Evolutionary conservation across 768 basidiomycete genomes (phyloP).

Genomic region (Artomyces pyxidatus): DNA sequence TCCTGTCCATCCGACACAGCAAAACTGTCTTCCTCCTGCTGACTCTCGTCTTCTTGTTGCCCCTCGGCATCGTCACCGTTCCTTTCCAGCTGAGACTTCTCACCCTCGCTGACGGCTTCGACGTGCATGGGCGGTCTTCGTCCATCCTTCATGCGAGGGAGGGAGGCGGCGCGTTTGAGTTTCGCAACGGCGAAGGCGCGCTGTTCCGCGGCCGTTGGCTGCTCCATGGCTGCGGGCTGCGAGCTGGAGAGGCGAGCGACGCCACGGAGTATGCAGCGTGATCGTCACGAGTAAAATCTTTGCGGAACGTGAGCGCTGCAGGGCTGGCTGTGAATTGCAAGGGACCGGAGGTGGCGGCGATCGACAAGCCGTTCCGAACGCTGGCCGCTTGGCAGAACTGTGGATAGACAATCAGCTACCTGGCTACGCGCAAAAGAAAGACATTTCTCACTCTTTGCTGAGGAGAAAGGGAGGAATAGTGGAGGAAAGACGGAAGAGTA

Average conservation of each 20-base stretch:
- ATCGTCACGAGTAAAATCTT: background rate
- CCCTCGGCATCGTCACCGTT: conserved; percentile 16
- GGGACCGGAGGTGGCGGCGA: background rate
- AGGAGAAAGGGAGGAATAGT: no score
- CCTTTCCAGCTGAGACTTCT: conserved; percentile 37
- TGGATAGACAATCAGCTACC: no score
- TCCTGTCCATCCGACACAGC: conserved; percentile 7
- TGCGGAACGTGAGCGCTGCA: no score
- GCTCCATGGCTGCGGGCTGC: conserved; percentile 24
- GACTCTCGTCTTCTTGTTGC: conserved; percentile 18
- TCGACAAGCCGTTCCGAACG: no score
- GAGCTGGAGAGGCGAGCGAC: background rate
- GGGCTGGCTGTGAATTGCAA: no score
- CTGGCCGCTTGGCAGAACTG: no score
- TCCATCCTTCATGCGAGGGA: conserved; percentile 89
- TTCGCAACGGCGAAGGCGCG: conserved; percentile 84
- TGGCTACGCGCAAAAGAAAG: no score
- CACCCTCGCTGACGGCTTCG: conserved; percentile 78
- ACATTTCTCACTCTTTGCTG: no score
- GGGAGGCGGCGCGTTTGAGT: conserved; percentile 84
- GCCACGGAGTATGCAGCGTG: background rate
- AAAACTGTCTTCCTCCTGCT: conserved; percentile 5
- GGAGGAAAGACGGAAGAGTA: no score
- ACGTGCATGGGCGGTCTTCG: conserved; percentile 81
- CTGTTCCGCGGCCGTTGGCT: conserved; percentile 55